Percentiles rank a stretch among this genome's conserved stretches.
Evolutionary conservation across 2,329 filamentous ascomycete genomes (phyloP).

Genomic region (Cryphonectria nitschkei): DNA sequence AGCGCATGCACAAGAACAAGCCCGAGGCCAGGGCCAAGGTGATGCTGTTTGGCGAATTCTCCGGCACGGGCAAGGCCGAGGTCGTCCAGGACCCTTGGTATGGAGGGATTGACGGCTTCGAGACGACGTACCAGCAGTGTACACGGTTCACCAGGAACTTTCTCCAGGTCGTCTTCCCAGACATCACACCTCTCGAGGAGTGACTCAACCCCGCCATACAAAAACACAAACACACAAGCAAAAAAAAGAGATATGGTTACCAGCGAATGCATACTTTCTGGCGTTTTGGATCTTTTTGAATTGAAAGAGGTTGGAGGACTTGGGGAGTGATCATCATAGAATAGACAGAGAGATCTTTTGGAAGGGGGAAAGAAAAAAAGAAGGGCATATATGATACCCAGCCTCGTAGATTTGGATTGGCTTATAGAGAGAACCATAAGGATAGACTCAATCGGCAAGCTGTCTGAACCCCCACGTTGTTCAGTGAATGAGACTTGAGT

Average conservation of each 20-base stretch:
- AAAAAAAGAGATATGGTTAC: background rate
- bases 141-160: constrained; percentile 77
- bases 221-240: background rate
- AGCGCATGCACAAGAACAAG: constrained; percentile 61
- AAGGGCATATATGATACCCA: constrained; percentile 5
- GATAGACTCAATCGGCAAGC: background rate
- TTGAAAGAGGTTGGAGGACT: background rate
- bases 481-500: background rate
- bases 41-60: constrained; percentile 83
- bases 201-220: constrained; percentile 12
- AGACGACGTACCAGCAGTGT: constrained; percentile 84
- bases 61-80: constrained; percentile 68
- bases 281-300: background rate
- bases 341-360: background rate
- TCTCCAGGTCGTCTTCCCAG: constrained; percentile 60
- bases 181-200: constrained; percentile 33
- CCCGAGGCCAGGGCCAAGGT: constrained; percentile 66
- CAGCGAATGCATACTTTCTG: background rate
- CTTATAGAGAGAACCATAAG: background rate
- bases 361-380: background rate
- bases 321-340: background rate
- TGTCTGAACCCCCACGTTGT: background rate
- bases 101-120: constrained; percentile 80
- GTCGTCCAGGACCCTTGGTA: constrained; percentile 91
- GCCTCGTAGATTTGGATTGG: constrained; percentile 1